These are phyloP conservation scores for Triangularia verruculosa DNA, from an alignment of 2,329 filamentous ascomycete species.

Conservation along the genomic window DNA sequence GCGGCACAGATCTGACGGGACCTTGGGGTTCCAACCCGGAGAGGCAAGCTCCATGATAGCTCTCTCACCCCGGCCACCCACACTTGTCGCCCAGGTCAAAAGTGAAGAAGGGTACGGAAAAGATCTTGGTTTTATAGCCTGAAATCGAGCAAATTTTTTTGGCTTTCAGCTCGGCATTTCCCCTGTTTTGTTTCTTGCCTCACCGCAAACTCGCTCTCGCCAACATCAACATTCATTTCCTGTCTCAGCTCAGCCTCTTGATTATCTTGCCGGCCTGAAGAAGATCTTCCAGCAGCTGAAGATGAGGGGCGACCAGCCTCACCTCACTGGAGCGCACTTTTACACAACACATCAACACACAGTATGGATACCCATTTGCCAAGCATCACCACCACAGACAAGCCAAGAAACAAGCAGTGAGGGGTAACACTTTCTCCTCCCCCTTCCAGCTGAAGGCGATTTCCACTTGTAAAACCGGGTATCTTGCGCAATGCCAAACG, in stretches of 20 bases:
- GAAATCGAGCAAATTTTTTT: slow-evolving; percentile 1
- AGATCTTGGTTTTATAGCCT: slow-evolving; percentile 1
- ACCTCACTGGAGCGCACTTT: neutral
- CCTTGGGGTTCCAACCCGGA: neutral
- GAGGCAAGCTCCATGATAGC: neutral
- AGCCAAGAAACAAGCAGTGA: neutral
- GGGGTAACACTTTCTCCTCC: neutral
- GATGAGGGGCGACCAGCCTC: neutral
- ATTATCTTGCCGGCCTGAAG: neutral
- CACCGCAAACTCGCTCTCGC: neutral
- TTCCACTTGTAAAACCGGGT: neutral
- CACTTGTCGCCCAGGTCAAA: neutral
- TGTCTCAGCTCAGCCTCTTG: slow-evolving; percentile 1
- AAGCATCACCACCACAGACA: neutral
- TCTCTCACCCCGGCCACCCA: neutral
- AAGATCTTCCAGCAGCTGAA: neutral
- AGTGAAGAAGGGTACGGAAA: neutral
- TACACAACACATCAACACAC: neutral
- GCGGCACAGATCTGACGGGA: neutral
- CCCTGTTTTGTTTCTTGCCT: neutral
- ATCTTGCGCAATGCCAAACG: neutral
- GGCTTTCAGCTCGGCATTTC: slow-evolving; percentile 2
- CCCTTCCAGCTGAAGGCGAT: neutral
- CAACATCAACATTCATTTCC: neutral
- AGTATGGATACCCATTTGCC: neutral